These are phyloP conservation scores for Pichia sp. DNA, from an alignment of 1,139 yeast species.

Conservation along the genomic window DNA sequence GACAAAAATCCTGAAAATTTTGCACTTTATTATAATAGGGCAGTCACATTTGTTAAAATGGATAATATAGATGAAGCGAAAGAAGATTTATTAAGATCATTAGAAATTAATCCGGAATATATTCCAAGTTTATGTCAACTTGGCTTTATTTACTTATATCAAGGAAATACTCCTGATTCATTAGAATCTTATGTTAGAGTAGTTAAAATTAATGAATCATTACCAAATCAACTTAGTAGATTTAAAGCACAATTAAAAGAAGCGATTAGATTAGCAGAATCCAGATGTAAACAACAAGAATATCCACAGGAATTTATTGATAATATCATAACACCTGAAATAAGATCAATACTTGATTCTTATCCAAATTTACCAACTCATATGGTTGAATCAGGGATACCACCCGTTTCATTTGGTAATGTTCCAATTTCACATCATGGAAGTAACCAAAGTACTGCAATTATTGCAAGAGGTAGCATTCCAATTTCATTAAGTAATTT, in stretches of 20 bases:
- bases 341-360: slow-evolving; percentile 21
- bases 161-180: slow-evolving; percentile 31
- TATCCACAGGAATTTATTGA: slow-evolving; percentile 27
- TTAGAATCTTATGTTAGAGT: slow-evolving; percentile 32
- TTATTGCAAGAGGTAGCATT: slow-evolving; percentile 9
- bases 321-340: slow-evolving; percentile 21
- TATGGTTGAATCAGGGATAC: slow-evolving; percentile 14
- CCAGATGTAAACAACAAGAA: slow-evolving; percentile 29
- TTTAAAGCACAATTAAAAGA: slow-evolving; percentile 26
- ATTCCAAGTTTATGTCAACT: slow-evolving; percentile 34
- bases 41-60: slow-evolving; percentile 32
- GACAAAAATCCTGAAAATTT: slow-evolving; percentile 28
- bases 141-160: slow-evolving; percentile 30
- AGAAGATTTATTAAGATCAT: slow-evolving; percentile 29
- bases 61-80: slow-evolving; percentile 32
- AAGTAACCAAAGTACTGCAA: not conserved
- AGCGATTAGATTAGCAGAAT: slow-evolving; percentile 25
- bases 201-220: slow-evolving; percentile 23
- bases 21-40: slow-evolving; percentile 32
- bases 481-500: slow-evolving; percentile 5
- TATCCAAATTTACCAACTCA: slow-evolving; percentile 19
- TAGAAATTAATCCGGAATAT: slow-evolving; percentile 28
- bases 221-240: slow-evolving; percentile 21
- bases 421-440: slow-evolving; percentile 9
- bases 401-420: slow-evolving; percentile 15